Evolutionary conservation across 139 green algal species (phyloP).

Genomic region (Pseudopediastrum boryanum): DNA sequence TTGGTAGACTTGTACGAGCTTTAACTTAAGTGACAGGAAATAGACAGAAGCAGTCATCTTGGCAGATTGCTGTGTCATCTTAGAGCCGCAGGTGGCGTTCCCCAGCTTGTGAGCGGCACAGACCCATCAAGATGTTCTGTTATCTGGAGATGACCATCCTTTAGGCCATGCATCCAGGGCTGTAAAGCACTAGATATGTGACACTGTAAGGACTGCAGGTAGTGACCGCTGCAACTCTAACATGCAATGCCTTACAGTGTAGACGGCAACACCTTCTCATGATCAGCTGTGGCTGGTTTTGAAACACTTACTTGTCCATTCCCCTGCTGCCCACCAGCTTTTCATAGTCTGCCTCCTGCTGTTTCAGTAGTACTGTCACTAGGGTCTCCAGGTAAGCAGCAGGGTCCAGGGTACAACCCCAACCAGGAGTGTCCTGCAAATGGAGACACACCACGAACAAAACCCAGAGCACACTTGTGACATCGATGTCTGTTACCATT

Average conservation of each 20-base stretch:
- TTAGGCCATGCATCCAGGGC: neutral
- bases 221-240: neutral
- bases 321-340: neutral
- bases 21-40: too few relatives aligned
- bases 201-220: neutral
- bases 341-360: constrained; percentile 16
- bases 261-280: neutral
- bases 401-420: neutral
- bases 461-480: neutral
- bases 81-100: too few relatives aligned
- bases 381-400: neutral
- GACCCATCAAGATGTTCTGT: too few relatives aligned
- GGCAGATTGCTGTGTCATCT: too few relatives aligned
- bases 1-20: too few relatives aligned
- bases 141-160: too few relatives aligned
- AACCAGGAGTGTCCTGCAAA: neutral
- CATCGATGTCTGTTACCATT: neutral
- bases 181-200: neutral
- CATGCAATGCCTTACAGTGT: neutral
- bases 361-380: neutral
- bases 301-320: neutral
- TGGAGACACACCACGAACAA: neutral
- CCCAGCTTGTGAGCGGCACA: too few relatives aligned
- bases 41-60: too few relatives aligned
- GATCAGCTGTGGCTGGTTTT: neutral